Conservation (phyloP, 73 alveolate species). For the Tetrahymena thermophila region DNA sequence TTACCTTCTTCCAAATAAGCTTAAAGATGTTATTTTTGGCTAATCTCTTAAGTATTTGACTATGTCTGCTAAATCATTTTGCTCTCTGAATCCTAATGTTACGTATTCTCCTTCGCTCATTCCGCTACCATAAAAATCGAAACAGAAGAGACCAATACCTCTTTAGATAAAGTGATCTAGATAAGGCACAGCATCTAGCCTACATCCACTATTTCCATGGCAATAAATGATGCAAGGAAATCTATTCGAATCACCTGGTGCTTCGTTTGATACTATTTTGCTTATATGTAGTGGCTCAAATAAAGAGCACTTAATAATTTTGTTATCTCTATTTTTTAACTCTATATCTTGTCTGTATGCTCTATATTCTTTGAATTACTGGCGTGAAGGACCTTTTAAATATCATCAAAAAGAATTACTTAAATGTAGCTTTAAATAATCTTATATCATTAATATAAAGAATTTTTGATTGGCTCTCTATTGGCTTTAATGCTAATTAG, state of each 20-base stretch:
- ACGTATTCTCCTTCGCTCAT: slow-evolving; percentile 27
- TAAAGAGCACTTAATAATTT: background rate
- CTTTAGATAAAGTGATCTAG: background rate
- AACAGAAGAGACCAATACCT: slow-evolving; percentile 12
- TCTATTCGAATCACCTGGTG: background rate
- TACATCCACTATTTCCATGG: slow-evolving; percentile 31
- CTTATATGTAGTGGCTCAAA: background rate
- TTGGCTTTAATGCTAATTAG: background rate
- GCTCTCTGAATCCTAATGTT: slow-evolving; percentile 10
- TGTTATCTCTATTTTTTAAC: background rate
- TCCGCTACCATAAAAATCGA: slow-evolving; percentile 26
- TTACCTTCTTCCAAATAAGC: background rate
- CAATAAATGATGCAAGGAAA: slow-evolving; percentile 19
- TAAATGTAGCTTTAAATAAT: background rate
- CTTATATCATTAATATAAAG: too few relatives aligned
- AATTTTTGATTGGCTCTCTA: background rate
- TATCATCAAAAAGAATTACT: background rate
- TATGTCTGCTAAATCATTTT: background rate
- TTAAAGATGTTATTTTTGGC: background rate
- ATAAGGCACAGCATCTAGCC: slow-evolving; percentile 5
- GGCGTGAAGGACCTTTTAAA: background rate
- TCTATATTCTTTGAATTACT: background rate
- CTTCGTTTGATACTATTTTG: background rate
- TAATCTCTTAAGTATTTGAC: background rate
- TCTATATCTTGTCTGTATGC: background rate